These are phyloP conservation scores for Thelonectria discophora DNA, from an alignment of 2,329 filamentous ascomycete genomes.

Conservation along the genomic window DNA sequence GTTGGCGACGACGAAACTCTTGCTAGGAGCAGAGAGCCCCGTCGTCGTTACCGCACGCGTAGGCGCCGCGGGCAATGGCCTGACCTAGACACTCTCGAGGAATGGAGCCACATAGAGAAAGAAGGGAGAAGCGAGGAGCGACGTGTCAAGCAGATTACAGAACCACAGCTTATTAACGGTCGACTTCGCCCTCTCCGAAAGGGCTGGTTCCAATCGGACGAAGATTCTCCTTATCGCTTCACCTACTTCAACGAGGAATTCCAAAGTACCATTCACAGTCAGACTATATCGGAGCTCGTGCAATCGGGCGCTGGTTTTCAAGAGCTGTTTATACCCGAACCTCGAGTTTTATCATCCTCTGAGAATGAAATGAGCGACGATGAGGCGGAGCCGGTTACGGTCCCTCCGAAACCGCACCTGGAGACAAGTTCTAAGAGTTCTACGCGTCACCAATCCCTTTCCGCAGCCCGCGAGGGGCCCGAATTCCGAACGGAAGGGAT, in stretches of 20 bases:
- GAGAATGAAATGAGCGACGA: conserved; percentile 76
- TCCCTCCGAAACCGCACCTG: conserved; percentile 37
- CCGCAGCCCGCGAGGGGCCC: conserved; percentile 40
- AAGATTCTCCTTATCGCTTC: conserved; percentile 92
- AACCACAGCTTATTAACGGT: conserved; percentile 91
- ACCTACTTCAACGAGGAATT: conserved; percentile 99
- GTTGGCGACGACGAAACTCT: conserved; percentile 78
- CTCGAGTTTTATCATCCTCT: conserved; percentile 76
- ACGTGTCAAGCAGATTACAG: conserved; percentile 89
- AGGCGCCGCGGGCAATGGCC: conserved; percentile 83
- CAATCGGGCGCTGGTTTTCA: conserved; percentile 85
- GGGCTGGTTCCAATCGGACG: conserved; percentile 86
- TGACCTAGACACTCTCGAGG: conserved; percentile 82
- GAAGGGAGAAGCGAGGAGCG: conserved; percentile 81
- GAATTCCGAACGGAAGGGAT: conserved; percentile 36
- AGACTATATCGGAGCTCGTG: conserved; percentile 91
- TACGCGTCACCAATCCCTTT: conserved; percentile 57
- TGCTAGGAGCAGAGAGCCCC: conserved; percentile 53
- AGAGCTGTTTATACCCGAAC: conserved; percentile 91
- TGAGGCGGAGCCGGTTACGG: conserved; percentile 51
- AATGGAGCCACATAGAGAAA: conserved; percentile 92
- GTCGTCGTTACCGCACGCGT: conserved; percentile 51
- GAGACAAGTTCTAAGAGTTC: conserved; percentile 55
- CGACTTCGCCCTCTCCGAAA: conserved; percentile 81
- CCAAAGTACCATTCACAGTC: conserved; percentile 93